Evolutionary conservation across 495 filamentous ascomycete genomes (phyloP).

Genomic region (Durotheca rogersii): DNA sequence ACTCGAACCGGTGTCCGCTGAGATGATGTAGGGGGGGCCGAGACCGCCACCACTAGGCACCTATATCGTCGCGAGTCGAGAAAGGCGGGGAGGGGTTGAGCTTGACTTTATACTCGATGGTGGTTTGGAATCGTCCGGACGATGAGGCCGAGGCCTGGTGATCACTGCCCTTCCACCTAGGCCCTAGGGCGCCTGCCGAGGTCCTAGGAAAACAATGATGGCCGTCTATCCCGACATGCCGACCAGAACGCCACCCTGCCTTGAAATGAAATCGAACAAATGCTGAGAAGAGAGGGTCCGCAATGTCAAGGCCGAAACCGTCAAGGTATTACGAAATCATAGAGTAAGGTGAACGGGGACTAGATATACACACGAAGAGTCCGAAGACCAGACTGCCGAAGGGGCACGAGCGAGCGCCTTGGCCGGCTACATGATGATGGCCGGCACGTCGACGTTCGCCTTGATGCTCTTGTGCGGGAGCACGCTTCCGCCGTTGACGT

Average conservation of each 20-base stretch:
- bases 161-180: neutral
- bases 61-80: neutral
- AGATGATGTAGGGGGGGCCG: neutral
- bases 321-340: conserved; percentile 35
- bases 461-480: conserved; percentile 99
- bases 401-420: neutral
- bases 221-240: conserved; percentile 27
- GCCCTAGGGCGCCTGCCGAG: conserved; percentile 7
- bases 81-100: too few species aligned
- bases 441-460: conserved; percentile 89
- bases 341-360: conserved; percentile 14
- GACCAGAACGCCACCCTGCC: conserved; percentile 31
- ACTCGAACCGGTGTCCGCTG: neutral
- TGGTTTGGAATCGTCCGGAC: neutral
- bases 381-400: conserved; percentile 8
- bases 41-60: neutral
- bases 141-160: neutral
- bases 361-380: conserved; percentile 31
- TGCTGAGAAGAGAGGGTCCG: conserved; percentile 28
- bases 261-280: conserved; percentile 22
- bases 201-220: conserved; percentile 3
- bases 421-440: conserved; percentile 75
- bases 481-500: conserved; percentile 96
- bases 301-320: conserved; percentile 11
- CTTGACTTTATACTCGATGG: neutral